Evolutionary conservation across 2,329 filamentous ascomycete genomes (phyloP), one percentile per base, ranked within the genome.

Genomic region (Fusarium sp.): DNA sequence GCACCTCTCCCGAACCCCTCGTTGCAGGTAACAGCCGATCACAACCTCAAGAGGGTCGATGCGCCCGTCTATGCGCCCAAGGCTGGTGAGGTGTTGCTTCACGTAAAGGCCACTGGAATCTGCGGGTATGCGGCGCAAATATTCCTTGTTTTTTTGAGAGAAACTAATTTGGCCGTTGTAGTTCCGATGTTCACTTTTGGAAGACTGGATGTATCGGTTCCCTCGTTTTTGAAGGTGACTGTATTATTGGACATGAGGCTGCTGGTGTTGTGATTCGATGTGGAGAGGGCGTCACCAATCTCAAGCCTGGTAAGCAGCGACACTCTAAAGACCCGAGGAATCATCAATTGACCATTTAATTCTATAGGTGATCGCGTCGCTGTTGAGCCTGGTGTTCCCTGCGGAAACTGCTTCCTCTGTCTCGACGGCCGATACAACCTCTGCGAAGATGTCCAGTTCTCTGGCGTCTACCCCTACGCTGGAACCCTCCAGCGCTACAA

Each of bases 121-220:
- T 90, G 89, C 77, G 88, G 89, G 83, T 88, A 49, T 23, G 53
- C 49, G 72, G 78, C 63, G 23, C 31, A 2, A 51, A 27, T 46
- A 9, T 33, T 53, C n/a, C 6, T 13, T 8, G 16, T 4, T 49
- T 7, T 4, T 46, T 7, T 6, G 18, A 10, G 6, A 20, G 11
- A 20, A 44, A 11, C 23, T 49, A 6, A 49, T 49, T 16, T 1
- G 14, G 14, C 62, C 69, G 34, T 68, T 42, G 4, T 29, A 87
- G 85, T 40, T 90, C 88, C 1, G 89, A 91, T 71, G 85, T 91
- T 68, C 89, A 91, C 75, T 89, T 90, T 70, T 91, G 89, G 89
- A 88, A 88, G 71, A 80, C 82, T 0, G 89, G 89, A 23, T 79
- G 84, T 11, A 91, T 91, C 72, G 89, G 90, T 2, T 82, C 84